A percentile compares a stretch with the other conserved stretches of the same genome.
Conservation (phyloP, 495 filamentous ascomycete genomes). For the Annulohypoxylon maeteangense region DNA sequence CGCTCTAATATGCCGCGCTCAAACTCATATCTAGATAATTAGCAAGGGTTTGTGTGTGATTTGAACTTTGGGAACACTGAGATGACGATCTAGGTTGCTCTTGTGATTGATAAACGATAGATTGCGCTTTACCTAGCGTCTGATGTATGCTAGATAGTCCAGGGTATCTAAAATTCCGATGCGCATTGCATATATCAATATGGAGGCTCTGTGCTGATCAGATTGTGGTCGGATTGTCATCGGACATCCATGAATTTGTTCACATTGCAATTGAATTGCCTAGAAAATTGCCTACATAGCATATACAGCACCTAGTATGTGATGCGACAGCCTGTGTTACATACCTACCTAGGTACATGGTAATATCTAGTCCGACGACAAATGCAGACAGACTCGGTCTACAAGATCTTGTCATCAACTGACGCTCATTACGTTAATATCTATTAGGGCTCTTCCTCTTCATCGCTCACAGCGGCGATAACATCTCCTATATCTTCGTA, state of each 20-base stretch:
- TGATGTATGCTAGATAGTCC: not conserved
- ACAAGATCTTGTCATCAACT: not conserved
- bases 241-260: not conserved
- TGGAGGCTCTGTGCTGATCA: slow-evolving; percentile 8
- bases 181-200: slow-evolving; percentile 6
- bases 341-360: too few species aligned
- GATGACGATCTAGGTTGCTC: not conserved
- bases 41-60: slow-evolving; percentile 2
- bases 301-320: not conserved
- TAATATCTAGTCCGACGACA: not conserved
- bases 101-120: slow-evolving; percentile 14
- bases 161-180: slow-evolving; percentile 3
- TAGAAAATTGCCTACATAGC: not conserved
- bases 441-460: slow-evolving; percentile 36
- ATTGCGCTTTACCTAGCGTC: slow-evolving; percentile 9
- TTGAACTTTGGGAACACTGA: slow-evolving; percentile 5
- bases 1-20: not conserved
- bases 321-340: slow-evolving; percentile 9
- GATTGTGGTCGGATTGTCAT: slow-evolving; percentile 5
- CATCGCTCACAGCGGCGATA: slow-evolving; percentile 61
- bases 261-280: not conserved
- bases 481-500: slow-evolving; percentile 74
- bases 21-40: not conserved
- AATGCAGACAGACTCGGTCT: not conserved
- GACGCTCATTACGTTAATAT: not conserved